These are phyloP conservation scores for Ceratonia siliqua DNA, from an alignment of 306 rosid species.

Conservation along the genomic window DNA sequence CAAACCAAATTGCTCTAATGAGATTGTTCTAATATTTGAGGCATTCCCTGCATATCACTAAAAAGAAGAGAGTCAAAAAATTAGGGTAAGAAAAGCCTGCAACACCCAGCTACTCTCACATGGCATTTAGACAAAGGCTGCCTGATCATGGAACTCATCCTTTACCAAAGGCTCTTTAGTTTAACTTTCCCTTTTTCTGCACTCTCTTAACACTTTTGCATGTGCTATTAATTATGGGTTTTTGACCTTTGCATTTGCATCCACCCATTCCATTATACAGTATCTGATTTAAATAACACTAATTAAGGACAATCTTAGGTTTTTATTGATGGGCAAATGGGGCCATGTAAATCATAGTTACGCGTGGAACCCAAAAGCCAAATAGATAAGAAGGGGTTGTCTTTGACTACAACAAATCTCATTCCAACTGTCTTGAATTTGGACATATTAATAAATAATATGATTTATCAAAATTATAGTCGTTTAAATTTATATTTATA, in stretches of 20 bases:
- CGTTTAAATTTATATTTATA: constrained; percentile 13
- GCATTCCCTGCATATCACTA: too few relatives aligned
- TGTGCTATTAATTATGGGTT: constrained; percentile 18
- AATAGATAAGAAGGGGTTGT: constrained; percentile 22
- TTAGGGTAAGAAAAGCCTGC: not conserved
- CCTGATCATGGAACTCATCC: not conserved
- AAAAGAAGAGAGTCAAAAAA: not conserved
- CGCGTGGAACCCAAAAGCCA: constrained; percentile 36
- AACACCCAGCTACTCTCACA: too few relatives aligned
- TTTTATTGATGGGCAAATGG: constrained; percentile 7
- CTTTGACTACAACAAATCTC: constrained; percentile 1
- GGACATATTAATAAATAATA: not conserved
- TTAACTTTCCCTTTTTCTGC: constrained; percentile 2
- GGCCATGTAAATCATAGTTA: constrained; percentile 31
- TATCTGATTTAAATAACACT: too few relatives aligned
- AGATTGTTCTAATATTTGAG: too few relatives aligned
- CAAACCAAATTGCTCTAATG: not conserved
- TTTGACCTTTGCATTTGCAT: too few relatives aligned
- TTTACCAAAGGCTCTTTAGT: constrained; percentile 34
- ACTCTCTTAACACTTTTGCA: constrained; percentile 15
- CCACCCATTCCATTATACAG: too few relatives aligned
- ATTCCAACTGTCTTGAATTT: not conserved
- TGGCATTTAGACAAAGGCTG: not conserved
- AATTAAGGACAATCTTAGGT: not conserved
- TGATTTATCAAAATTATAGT: constrained; percentile 1